A percentile compares a stretch with the other conserved stretches of the same genome.
Conservation (phyloP, 2,329 filamentous ascomycete species). For the Diaporthe sp. region DNA sequence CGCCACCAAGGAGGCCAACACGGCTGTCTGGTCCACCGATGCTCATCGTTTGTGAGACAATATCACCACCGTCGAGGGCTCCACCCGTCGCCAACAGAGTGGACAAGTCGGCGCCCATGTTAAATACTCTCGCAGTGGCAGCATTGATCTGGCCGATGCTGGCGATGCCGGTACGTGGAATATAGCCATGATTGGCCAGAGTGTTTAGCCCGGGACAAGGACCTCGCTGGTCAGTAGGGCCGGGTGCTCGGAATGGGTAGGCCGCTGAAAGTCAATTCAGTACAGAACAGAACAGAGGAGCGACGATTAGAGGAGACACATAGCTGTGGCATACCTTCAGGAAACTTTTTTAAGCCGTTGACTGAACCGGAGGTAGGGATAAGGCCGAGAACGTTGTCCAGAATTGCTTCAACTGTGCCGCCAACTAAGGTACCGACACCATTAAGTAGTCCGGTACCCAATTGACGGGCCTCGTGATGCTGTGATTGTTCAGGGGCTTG, state of each 20-base stretch:
- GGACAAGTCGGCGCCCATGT: conserved; percentile 37
- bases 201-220: conserved; percentile 53
- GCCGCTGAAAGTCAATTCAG: background rate
- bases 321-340: background rate
- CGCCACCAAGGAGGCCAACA: conserved; percentile 37
- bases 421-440: background rate
- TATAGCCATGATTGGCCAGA: conserved; percentile 54
- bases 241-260: background rate
- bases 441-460: background rate
- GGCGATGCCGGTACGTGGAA: conserved; percentile 44
- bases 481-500: background rate
- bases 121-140: conserved; percentile 37
- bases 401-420: background rate
- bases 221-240: conserved; percentile 29
- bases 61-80: conserved; percentile 37
- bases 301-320: background rate
- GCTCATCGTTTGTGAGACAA: conserved; percentile 36
- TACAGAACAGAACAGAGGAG: background rate
- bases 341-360: conserved; percentile 13
- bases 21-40: conserved; percentile 39
- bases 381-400: conserved; percentile 23
- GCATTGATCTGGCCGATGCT: conserved; percentile 38
- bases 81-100: conserved; percentile 32
- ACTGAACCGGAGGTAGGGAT: background rate
- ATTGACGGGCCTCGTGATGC: background rate